Conservation (phyloP, 257 asterid species). For the Handroanthus guayacan region DNA sequence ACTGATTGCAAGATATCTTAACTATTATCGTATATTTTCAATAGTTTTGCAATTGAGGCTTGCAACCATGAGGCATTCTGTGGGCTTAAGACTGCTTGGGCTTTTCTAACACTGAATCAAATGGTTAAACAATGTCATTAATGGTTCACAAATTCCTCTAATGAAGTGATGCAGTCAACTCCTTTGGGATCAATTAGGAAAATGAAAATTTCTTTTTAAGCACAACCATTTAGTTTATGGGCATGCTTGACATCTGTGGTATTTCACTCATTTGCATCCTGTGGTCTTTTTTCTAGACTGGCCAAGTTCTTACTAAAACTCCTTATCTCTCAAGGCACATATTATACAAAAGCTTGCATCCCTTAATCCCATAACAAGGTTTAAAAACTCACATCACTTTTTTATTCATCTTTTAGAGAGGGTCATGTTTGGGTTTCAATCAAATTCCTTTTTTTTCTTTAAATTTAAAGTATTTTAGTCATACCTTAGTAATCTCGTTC, state of each 20-base stretch:
- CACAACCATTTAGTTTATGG: background rate
- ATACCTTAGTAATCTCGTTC: too few species aligned
- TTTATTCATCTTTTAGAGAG: too few species aligned
- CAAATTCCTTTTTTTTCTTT: too few species aligned
- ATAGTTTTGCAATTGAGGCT: background rate
- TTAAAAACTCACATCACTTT: too few species aligned
- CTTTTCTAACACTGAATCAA: constrained; percentile 11
- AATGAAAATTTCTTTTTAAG: constrained; percentile 4
- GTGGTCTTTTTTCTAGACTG: background rate
- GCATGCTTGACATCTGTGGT: background rate
- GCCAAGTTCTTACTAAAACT: background rate
- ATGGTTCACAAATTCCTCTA: background rate
- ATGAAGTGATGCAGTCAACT: background rate
- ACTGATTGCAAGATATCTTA: background rate
- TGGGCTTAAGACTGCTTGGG: constrained; percentile 9
- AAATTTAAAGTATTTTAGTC: too few species aligned
- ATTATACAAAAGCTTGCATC: too few species aligned
- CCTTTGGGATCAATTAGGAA: background rate
- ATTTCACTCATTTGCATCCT: constrained; percentile 7
- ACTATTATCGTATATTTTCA: constrained; percentile 1
- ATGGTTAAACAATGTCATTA: background rate
- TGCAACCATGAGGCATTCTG: background rate
- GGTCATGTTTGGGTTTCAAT: too few species aligned
- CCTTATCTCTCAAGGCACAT: background rate
- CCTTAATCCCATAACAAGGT: too few species aligned